Evolutionary conservation across 192 early-diverging fungal genomes (phyloP), one percentile per base, ranked within the genome.

Genomic region (Rhizophlyctis rosea): DNA sequence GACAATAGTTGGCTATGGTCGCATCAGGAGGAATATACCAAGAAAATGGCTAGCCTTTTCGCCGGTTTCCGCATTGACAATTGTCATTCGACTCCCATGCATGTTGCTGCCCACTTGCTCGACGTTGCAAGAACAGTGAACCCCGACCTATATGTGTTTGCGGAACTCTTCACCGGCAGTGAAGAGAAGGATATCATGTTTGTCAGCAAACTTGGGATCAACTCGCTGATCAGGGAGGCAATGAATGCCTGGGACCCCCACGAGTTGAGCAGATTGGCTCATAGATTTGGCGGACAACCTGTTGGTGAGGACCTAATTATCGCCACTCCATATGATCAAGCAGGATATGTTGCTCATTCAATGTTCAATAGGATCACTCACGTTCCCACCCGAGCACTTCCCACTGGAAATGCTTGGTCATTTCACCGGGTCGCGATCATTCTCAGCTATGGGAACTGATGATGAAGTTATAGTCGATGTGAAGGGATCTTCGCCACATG

Each of bases 51-150:
- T 0, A 71, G 78, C 0, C 73, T 89, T 2, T 99, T 99, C 78
- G 86, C 97, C 49, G 97, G 95, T 7, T 90, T 99, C 75, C 88
- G 97, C 29, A 97, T 99, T 54, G 97, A 99, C 76, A 99, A 99
- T 69, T 99, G 97, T 68, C 97, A 99, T 67, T 96, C 93, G 24
- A 99, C 97, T 1, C 97, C 97, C 0, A 82, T 98, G 23, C 90
- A 96, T 68, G 83, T 99, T 2, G 97, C 94, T 0, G 78, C 93
- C 53, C 92, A 97, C 58, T 74, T 99, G 4, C 76, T 99, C 39
- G 94, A 97, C 67, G 82, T 83, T 47, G 97, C 92, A 2, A 86
- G 97, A 31, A 64, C 68, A 23, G 81, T 91, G 21, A 86, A 89
- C 13, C 95, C 93, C 16, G 85, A 99, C 54, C 77, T 99, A 23